Evolutionary conservation across 2,329 filamentous ascomycete species (phyloP).

Genomic region (Cercospora brassicicola): DNA sequence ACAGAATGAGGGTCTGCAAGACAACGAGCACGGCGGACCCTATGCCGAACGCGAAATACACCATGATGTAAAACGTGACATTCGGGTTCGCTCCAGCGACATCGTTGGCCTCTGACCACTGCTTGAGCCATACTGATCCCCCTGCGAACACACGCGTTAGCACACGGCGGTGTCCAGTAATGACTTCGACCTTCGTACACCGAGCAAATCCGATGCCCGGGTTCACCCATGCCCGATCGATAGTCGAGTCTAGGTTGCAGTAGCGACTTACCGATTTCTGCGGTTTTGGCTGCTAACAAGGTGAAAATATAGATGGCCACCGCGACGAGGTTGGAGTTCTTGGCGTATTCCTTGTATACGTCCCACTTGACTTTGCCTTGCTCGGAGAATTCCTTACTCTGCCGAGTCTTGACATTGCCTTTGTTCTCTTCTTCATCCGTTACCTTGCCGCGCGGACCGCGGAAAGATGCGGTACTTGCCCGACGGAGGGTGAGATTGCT

Average conservation of each 20-base stretch:
- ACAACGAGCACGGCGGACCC: constrained; percentile 83
- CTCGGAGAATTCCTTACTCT: constrained; percentile 83
- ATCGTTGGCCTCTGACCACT: constrained; percentile 82
- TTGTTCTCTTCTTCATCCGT: constrained; percentile 72
- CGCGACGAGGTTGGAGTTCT: constrained; percentile 84
- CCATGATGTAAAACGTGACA: constrained; percentile 85
- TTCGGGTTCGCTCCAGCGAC: constrained; percentile 66
- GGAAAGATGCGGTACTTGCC: constrained; percentile 89
- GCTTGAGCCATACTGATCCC: constrained; percentile 88
- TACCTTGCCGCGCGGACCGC: constrained; percentile 78
- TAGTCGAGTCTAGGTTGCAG: constrained; percentile 5
- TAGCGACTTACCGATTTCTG: constrained; percentile 66
- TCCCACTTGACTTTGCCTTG: constrained; percentile 98
- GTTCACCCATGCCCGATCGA: constrained; percentile 1
- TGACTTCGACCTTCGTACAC: constrained; percentile 16
- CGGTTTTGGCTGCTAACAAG: constrained; percentile 76
- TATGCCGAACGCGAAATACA: constrained; percentile 94
- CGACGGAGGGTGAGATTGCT: constrained; percentile 82
- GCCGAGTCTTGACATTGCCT: constrained; percentile 66
- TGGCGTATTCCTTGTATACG: constrained; percentile 92
- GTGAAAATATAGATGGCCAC: constrained; percentile 77
- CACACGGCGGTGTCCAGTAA: constrained; percentile 12
- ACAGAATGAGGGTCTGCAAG: constrained; percentile 87
- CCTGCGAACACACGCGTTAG: constrained; percentile 48
- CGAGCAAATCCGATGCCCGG: constrained; percentile 28